Evolutionary conservation across 768 basidiomycete genomes (phyloP).

Genomic region (Tylopilus subfusipes): DNA sequence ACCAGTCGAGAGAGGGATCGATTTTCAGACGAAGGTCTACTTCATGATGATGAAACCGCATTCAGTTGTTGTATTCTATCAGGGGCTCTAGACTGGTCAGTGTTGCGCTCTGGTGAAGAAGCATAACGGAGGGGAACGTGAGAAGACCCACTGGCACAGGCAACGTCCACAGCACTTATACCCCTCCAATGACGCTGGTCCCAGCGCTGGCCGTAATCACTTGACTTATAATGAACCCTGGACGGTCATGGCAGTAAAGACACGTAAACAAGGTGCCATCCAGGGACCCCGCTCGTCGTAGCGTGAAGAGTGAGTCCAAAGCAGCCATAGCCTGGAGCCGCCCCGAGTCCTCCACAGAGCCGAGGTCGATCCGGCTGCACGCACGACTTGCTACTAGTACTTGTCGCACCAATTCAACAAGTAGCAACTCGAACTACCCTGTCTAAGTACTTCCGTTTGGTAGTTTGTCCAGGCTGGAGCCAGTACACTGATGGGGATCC

Average conservation of each 20-base stretch:
- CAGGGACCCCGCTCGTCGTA: too few species aligned
- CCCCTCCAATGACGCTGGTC: neutral
- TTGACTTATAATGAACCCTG: slow-evolving; percentile 1
- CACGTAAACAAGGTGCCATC: too few species aligned
- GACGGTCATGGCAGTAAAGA: neutral
- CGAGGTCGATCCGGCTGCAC: too few species aligned
- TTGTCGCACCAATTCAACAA: neutral
- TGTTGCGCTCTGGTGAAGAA: slow-evolving; percentile 9
- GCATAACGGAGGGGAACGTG: slow-evolving; percentile 16
- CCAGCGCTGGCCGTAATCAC: slow-evolving; percentile 9
- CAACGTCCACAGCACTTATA: slow-evolving; percentile 14
- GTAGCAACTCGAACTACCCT: neutral
- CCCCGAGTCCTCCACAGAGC: too few species aligned
- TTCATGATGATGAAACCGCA: slow-evolving; percentile 9
- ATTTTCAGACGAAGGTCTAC: neutral
- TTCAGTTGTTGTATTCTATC: slow-evolving; percentile 14
- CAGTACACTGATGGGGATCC: neutral
- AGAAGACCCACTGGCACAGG: slow-evolving; percentile 6
- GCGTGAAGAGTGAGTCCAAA: too few species aligned
- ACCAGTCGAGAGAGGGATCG: slow-evolving; percentile 7
- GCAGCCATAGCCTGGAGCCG: too few species aligned
- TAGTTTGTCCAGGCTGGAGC: neutral
- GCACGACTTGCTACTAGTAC: too few species aligned
- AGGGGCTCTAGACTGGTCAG: slow-evolving; percentile 6
- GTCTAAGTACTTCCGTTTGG: neutral